Percentiles rank a stretch among this genome's conserved stretches.
Evolutionary conservation across 148 eudicot genomes (phyloP).

Genomic region (Fallopia convolvulus): DNA sequence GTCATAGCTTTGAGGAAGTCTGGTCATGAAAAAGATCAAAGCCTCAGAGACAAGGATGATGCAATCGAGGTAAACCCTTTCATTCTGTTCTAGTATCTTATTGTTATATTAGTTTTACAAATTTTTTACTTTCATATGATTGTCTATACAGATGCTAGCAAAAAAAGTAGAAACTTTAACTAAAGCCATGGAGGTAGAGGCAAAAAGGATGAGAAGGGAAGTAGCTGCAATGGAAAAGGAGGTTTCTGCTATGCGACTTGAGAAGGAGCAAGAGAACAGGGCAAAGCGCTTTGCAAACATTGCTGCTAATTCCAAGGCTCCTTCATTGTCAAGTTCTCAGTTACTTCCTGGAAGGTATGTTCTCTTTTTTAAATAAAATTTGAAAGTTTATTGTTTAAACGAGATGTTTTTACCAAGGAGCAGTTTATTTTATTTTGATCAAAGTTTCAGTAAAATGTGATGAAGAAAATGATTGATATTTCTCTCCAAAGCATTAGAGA

Average conservation of each 20-base stretch:
- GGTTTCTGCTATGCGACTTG: conserved; percentile 90
- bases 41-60: conserved; percentile 97
- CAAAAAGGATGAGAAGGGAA: conserved; percentile 97
- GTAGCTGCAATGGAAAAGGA: conserved; percentile 98
- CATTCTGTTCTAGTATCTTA: background rate
- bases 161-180: conserved; percentile 92
- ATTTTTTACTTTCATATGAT: conserved; percentile 1
- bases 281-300: conserved; percentile 58
- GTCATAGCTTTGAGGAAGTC: conserved; percentile 82
- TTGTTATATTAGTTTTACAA: background rate
- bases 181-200: conserved; percentile 98
- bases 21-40: conserved; percentile 88
- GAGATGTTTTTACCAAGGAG: background rate
- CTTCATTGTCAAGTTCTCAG: conserved; percentile 58
- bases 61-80: conserved; percentile 69
- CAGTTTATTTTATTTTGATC: background rate
- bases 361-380: background rate
- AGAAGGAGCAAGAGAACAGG: conserved; percentile 84
- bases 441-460: background rate
- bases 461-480: background rate
- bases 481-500: background rate
- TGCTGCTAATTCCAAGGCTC: conserved; percentile 39
- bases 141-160: conserved; percentile 63
- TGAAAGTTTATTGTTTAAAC: background rate
- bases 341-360: conserved; percentile 75